A percentile compares a stretch with the other conserved stretches of the same genome.
Conservation (phyloP, 2,329 filamentous ascomycete species). For the Thermomyces lanuginosus region DNA sequence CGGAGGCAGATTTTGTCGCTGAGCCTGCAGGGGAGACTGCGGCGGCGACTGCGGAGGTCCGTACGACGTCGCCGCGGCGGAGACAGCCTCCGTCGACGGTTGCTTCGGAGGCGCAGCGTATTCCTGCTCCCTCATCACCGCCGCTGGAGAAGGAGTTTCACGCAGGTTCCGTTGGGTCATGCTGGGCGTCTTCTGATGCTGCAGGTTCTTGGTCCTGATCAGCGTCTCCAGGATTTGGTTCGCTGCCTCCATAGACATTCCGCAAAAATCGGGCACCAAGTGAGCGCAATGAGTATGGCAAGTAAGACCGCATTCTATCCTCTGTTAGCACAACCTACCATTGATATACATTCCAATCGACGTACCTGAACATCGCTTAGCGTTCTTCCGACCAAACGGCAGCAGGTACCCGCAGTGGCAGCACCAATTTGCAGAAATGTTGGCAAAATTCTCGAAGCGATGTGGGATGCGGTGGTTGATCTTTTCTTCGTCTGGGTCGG, state of each 20-base stretch:
- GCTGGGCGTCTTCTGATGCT: conserved; percentile 40
- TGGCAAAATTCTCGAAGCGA: conserved; percentile 90
- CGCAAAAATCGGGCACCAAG: conserved; percentile 94
- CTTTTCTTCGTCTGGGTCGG: conserved; percentile 96
- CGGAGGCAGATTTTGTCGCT: conserved; percentile 31
- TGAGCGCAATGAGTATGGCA: conserved; percentile 85
- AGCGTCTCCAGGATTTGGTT: conserved; percentile 86
- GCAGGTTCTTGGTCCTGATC: conserved; percentile 52
- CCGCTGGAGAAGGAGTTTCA: conserved; percentile 25
- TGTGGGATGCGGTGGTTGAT: conserved; percentile 99
- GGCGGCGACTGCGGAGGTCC: conserved; percentile 32
- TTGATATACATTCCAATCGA: conserved; percentile 1
- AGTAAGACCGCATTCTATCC: conserved; percentile 69
- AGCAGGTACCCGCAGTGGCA: conserved; percentile 96
- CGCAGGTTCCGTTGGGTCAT: conserved; percentile 54
- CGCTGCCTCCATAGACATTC: conserved; percentile 95
- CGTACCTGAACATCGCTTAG: conserved; percentile 72
- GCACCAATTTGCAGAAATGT: conserved; percentile 98
- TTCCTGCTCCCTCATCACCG: conserved; percentile 21
- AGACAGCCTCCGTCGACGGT: conserved; percentile 25
- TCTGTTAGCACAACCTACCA: conserved; percentile 1
- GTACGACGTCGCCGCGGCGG: conserved; percentile 27
- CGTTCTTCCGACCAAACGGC: conserved; percentile 88
- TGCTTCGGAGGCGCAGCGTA: conserved; percentile 22
- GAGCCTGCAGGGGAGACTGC: conserved; percentile 24